phyloP scores from a whole-genome alignment of 2,329 filamentous ascomycete genomes.

The Hymenoscyphus occultus region DNA sequence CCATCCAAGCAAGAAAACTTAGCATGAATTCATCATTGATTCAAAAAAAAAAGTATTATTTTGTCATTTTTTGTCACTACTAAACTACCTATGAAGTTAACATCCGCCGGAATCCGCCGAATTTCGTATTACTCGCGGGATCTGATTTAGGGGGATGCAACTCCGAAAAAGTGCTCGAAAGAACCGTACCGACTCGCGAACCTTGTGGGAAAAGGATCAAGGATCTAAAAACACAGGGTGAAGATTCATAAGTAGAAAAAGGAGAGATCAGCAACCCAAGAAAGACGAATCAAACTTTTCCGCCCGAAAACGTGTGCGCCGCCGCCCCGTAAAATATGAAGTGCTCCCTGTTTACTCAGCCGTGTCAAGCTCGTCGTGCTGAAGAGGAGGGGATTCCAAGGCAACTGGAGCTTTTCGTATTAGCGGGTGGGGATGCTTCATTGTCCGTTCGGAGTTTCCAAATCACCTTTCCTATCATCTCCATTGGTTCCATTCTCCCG shows the following conservation, averaged over 20 bases:
- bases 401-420: constrained; percentile 40
- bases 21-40: no score
- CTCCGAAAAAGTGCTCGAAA: constrained; percentile 2
- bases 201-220: neutral
- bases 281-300: constrained; percentile 28
- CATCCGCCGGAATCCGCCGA: constrained; percentile 5
- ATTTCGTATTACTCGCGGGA: neutral
- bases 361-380: constrained; percentile 93
- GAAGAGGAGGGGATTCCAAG: constrained; percentile 75
- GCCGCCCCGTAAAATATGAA: constrained; percentile 9
- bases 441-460: constrained; percentile 21
- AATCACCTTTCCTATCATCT: constrained; percentile 84
- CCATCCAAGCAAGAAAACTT: no score
- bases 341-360: constrained; percentile 60
- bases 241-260: constrained; percentile 29
- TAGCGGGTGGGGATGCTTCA: constrained; percentile 26
- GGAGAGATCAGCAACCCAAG: constrained; percentile 30
- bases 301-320: constrained; percentile 22
- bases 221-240: constrained; percentile 35
- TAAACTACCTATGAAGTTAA: constrained; percentile 3
- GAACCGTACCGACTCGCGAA: constrained; percentile 1
- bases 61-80: neutral
- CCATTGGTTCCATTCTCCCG: constrained; percentile 78
- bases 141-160: neutral
- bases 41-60: neutral